Conservation (phyloP, 306 rosid genomes). For the Gynostemma pentaphyllum region DNA sequence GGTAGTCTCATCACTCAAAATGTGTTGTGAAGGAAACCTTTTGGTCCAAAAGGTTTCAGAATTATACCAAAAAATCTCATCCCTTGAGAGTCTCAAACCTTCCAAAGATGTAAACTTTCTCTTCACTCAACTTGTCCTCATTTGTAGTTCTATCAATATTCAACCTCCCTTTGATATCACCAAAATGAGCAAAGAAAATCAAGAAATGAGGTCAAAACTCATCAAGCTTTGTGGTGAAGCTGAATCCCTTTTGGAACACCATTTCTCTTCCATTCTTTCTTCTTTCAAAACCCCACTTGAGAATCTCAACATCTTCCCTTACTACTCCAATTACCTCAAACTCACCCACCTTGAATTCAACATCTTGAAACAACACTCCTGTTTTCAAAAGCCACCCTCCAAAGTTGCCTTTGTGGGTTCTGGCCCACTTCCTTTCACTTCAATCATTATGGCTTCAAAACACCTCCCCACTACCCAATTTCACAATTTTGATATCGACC, state of each 20-base stretch:
- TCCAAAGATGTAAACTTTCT: slow-evolving; percentile 73
- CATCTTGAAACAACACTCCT: slow-evolving; percentile 35
- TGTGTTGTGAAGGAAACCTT: slow-evolving; percentile 47
- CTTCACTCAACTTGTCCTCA: slow-evolving; percentile 62
- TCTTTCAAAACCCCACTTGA: slow-evolving; percentile 35
- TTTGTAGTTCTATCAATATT: too few relatives aligned
- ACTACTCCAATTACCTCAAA: slow-evolving; percentile 65
- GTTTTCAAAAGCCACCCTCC: slow-evolving; percentile 15
- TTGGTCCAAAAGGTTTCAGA: slow-evolving; percentile 40
- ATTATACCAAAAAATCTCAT: slow-evolving; percentile 51
- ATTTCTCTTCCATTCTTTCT: slow-evolving; percentile 47
- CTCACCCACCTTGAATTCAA: slow-evolving; percentile 61
- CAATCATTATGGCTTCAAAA: slow-evolving; percentile 59
- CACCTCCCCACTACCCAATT: slow-evolving; percentile 49
- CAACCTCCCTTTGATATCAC: slow-evolving; percentile 51
- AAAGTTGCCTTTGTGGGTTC: slow-evolving; percentile 76
- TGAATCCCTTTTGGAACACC: slow-evolving; percentile 55
- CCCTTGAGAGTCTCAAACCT: slow-evolving; percentile 59
- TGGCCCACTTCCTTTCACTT: slow-evolving; percentile 77
- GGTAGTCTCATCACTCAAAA: slow-evolving; percentile 25
- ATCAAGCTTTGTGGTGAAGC: slow-evolving; percentile 68
- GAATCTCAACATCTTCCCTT: slow-evolving; percentile 61
- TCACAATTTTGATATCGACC: slow-evolving; percentile 65
- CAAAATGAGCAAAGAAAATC: slow-evolving; percentile 30
- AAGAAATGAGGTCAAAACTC: slow-evolving; percentile 45